Evolutionary conservation across 805 yeast genomes (phyloP).

Genomic region (Pichia rugopelliculosa): DNA sequence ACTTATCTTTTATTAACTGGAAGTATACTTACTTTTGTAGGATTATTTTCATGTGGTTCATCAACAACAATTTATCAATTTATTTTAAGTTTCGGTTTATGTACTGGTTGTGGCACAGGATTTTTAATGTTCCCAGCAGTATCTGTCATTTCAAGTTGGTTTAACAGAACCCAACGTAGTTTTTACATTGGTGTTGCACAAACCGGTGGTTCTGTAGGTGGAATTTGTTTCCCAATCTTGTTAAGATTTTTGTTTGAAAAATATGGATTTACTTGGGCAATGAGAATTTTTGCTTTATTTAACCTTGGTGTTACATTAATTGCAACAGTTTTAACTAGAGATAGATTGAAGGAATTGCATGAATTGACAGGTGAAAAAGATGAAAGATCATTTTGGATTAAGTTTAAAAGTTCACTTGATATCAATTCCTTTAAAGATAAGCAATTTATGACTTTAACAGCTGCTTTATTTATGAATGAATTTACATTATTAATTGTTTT

Average conservation of each 20-base stretch:
- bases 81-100: constrained; percentile 49
- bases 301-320: constrained; percentile 32
- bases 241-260: constrained; percentile 39
- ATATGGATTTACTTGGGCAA: constrained; percentile 53
- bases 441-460: constrained; percentile 32
- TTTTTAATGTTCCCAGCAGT: constrained; percentile 54
- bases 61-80: constrained; percentile 52
- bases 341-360: constrained; percentile 29
- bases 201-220: constrained; percentile 49
- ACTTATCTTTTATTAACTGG: constrained; percentile 38
- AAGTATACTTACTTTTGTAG: constrained; percentile 39
- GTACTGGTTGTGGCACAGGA: constrained; percentile 54
- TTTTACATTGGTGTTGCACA: constrained; percentile 44
- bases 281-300: constrained; percentile 43
- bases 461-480: constrained; percentile 40
- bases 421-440: constrained; percentile 35
- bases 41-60: constrained; percentile 51
- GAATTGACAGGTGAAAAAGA: constrained; percentile 18
- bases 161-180: constrained; percentile 43
- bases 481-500: constrained; percentile 39
- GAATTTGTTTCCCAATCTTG: constrained; percentile 44
- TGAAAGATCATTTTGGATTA: constrained; percentile 11
- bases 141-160: constrained; percentile 61
- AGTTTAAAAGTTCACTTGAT: constrained; percentile 29
- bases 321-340: constrained; percentile 34